Base-by-base conservation (phyloP, 192 early-diverging fungal species). In the Oehlia diaphana region DNA sequence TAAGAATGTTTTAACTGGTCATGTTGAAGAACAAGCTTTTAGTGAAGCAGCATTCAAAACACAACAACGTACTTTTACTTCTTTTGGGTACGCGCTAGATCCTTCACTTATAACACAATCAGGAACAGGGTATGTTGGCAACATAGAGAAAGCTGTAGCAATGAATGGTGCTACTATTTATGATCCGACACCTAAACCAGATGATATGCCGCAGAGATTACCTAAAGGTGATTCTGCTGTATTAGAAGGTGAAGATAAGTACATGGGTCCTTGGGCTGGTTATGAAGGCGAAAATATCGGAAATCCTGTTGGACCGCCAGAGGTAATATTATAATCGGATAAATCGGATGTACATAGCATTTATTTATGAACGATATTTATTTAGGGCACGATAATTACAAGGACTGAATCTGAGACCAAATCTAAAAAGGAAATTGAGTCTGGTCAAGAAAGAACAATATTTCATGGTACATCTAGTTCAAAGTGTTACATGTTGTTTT, bases 261-360 rank as follows among this genome's bases (percentile, higher is more conserved):
- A 95, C 78, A 87, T 89, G 75, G 98, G 98, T 2, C 98, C 97
- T 5, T 98, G 97, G 98, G 95, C 96, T 1, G 94, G 96, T 2
- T 99, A 93, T 82, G 93, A 94, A 70, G 93, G 91, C 58, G 97
- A 99, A 75, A 86, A 89, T 9, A 88, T 88, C 14, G 92, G 93
- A 2, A 83, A 87, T 71, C 19, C 84, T 1, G 79, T 84, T 33
- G 94, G 92, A 1, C 89, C 89, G 0, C 82, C 88, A 0, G 87
- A 86, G 16, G 93, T 91, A 42, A 85, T 71, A 42, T 21, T 47
- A 13, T 31, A 26, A 26, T 26, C 26, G 26, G 26, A 26, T 26
- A 47, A 42, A 31, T 21, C 6, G 2, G 9, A 31, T 39, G 6
- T 71, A 19, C 21, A 67, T 67, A 33, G 21, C 3, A 71, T 71